Percentiles rank a stretch among this genome's conserved stretches.
Conservation (phyloP, 2,329 filamentous ascomycete species). For the Pseudogymnoascus sp. region DNA sequence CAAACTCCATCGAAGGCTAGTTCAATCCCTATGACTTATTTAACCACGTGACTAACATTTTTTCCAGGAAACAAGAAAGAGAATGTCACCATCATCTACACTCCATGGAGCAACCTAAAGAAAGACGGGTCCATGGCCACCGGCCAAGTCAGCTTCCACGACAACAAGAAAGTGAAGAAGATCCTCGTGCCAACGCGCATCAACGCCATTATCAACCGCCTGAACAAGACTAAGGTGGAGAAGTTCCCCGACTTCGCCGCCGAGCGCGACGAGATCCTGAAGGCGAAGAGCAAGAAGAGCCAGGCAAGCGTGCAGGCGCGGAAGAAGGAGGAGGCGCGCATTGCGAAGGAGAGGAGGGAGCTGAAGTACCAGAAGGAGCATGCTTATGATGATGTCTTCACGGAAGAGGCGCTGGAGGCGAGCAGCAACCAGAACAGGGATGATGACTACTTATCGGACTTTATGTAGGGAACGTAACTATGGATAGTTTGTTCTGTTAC, state of each 20-base stretch:
- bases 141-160: conserved; percentile 91
- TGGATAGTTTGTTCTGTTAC: background rate
- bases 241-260: conserved; percentile 73
- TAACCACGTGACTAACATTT: conserved; percentile 14
- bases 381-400: conserved; percentile 88
- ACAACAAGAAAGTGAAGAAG: conserved; percentile 74
- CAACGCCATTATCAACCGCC: conserved; percentile 88
- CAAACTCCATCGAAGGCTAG: conserved; percentile 91
- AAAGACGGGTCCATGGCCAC: conserved; percentile 95
- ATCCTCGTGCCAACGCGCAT: conserved; percentile 72
- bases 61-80: conserved; percentile 88
- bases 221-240: conserved; percentile 93
- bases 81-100: conserved; percentile 94
- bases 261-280: conserved; percentile 70
- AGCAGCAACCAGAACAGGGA: conserved; percentile 80
- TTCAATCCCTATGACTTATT: background rate
- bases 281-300: conserved; percentile 64
- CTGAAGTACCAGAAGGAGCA: conserved; percentile 96
- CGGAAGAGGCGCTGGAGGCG: conserved; percentile 66
- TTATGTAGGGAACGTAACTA: conserved; percentile 54
- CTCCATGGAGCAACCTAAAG: conserved; percentile 90
- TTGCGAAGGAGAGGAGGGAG: conserved; percentile 74
- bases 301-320: conserved; percentile 51
- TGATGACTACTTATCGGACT: conserved; percentile 78
- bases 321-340: conserved; percentile 67